phyloP scores from a whole-genome alignment of 371 early-diverging fungal genomes.

The Basidiobolus meristosporus region DNA sequence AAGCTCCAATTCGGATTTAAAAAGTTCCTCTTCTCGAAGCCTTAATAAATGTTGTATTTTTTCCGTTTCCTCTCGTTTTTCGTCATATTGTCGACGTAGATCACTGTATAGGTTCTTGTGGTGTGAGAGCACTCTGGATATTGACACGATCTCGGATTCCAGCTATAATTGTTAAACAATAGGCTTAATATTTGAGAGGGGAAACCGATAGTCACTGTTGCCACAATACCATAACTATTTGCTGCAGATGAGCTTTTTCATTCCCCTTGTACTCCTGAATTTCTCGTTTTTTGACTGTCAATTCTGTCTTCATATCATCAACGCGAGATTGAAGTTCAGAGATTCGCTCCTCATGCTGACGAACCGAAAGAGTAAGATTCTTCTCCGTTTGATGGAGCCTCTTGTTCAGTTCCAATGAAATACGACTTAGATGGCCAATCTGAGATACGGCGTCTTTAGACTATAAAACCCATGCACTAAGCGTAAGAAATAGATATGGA shows the following conservation, averaged over 20 bases:
- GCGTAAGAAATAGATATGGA: no score
- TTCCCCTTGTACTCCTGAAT: conserved; percentile 26
- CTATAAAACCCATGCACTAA: no score
- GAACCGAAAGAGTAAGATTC: conserved; percentile 21
- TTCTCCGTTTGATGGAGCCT: conserved; percentile 21
- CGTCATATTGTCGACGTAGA: conserved; percentile 19
- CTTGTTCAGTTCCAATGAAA: conserved; percentile 24
- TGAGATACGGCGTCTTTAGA: neutral
- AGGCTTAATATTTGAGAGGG: no score
- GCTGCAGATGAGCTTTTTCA: conserved; percentile 24
- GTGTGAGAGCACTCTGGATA: no score
- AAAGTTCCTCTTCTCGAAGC: conserved; percentile 17
- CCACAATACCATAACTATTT: conserved; percentile 19
- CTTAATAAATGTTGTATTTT: conserved; percentile 18
- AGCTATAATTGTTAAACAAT: no score
- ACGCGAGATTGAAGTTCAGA: conserved; percentile 19
- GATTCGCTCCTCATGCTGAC: conserved; percentile 30
- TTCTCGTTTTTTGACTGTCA: conserved; percentile 19
- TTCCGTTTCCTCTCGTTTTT: conserved; percentile 28
- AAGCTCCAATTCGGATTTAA: conserved; percentile 13
- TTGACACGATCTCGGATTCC: no score
- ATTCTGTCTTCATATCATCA: conserved; percentile 23
- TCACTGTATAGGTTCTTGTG: conserved; percentile 25
- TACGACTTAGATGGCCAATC: conserved; percentile 10
- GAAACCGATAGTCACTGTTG: no score